A percentile compares a stretch with the other conserved stretches of the same genome.
These are phyloP conservation scores for Pelargonium myrrhifolium DNA, from an alignment of 441 rosid genomes.

Conservation along the genomic window DNA sequence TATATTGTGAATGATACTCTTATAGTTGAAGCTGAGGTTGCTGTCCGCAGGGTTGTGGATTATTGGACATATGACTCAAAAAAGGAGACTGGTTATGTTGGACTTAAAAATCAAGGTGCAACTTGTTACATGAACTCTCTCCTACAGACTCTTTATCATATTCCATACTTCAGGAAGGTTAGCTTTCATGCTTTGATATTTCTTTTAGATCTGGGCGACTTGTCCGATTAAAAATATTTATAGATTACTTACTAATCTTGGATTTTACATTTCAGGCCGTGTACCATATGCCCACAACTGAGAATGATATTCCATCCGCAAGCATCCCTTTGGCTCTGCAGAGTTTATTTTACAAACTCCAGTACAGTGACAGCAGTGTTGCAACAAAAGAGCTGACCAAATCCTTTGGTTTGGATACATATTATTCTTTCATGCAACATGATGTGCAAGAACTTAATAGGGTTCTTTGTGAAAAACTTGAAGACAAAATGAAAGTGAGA, in stretches of 20 bases:
- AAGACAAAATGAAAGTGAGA: slow-evolving; percentile 65
- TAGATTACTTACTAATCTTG: slow-evolving; percentile 8
- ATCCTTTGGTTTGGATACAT: slow-evolving; percentile 77
- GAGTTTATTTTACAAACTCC: slow-evolving; percentile 71
- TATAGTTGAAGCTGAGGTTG: slow-evolving; percentile 62
- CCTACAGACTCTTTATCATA: slow-evolving; percentile 69
- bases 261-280: slow-evolving; percentile 46
- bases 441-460: slow-evolving; percentile 80
- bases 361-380: slow-evolving; percentile 61
- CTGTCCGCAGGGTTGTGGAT: slow-evolving; percentile 58
- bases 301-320: slow-evolving; percentile 61
- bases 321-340: slow-evolving; percentile 75
- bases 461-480: slow-evolving; percentile 70
- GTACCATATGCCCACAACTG: slow-evolving; percentile 79
- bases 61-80: slow-evolving; percentile 65
- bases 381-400: slow-evolving; percentile 71
- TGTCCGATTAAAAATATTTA: slow-evolving; percentile 6
- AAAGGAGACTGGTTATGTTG: slow-evolving; percentile 74
- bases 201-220: slow-evolving; percentile 29
- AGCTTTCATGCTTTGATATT: slow-evolving; percentile 11
- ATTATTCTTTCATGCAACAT: slow-evolving; percentile 77
- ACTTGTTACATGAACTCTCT: slow-evolving; percentile 83
- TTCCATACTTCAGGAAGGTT: slow-evolving; percentile 71
- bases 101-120: slow-evolving; percentile 78
- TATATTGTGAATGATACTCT: slow-evolving; percentile 58